A percentile compares a stretch with the other conserved stretches of the same genome.
Evolutionary conservation across 345 rosid species (phyloP).

Genomic region (Eutrema japonicum): DNA sequence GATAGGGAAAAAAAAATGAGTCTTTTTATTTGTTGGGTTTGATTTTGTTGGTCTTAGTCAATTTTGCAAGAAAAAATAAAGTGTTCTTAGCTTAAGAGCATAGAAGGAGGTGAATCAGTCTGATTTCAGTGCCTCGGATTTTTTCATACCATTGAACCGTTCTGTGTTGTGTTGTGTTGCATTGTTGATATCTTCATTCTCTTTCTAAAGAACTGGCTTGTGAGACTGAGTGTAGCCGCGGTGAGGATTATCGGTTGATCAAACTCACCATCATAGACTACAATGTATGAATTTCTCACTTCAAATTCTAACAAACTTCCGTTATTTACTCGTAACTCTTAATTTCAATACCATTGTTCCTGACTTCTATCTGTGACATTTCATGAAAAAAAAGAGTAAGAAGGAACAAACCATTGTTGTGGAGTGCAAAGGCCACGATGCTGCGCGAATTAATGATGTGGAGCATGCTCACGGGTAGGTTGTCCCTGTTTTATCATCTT

Average conservation of each 20-base stretch:
- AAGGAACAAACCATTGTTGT: constrained; percentile 75
- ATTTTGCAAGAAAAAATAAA: background rate
- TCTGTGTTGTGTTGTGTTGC: background rate
- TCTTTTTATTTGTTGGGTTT: constrained; percentile 5
- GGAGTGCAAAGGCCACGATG: constrained; percentile 96
- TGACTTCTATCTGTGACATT: background rate
- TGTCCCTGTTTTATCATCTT: constrained; percentile 8
- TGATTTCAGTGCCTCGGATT: constrained; percentile 4
- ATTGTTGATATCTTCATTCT: background rate
- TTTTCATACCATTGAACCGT: background rate
- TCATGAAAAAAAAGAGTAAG: constrained; percentile 53
- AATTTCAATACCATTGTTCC: background rate
- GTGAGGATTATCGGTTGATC: constrained; percentile 89
- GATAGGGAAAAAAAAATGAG: background rate
- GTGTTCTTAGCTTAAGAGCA: background rate
- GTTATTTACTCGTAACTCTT: background rate
- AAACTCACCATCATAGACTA: constrained; percentile 81
- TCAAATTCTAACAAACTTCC: background rate
- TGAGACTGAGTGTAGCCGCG: constrained; percentile 93
- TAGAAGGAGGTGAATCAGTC: background rate
- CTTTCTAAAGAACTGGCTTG: constrained; percentile 69
- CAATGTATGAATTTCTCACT: constrained; percentile 48
- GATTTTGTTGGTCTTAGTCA: background rate
- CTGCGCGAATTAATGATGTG: constrained; percentile 73
- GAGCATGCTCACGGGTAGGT: constrained; percentile 90